Conservation (phyloP, 371 early-diverging fungal genomes). For the Mucor piriformis region DNA sequence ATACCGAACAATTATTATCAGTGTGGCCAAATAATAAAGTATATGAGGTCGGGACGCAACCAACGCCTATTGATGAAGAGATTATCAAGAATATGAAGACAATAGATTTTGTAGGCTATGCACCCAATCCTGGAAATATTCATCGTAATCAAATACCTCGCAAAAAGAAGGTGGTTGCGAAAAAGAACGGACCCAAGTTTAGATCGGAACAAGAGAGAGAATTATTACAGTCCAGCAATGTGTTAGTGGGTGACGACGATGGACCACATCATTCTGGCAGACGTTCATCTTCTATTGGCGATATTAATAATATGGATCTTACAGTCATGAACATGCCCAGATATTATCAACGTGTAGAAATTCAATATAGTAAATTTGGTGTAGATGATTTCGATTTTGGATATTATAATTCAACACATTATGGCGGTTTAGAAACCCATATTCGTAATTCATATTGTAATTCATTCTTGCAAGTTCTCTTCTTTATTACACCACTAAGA, state of each 20-base stretch:
- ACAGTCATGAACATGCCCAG: conserved; percentile 60
- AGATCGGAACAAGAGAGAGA: conserved; percentile 83
- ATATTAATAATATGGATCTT: conserved; percentile 33
- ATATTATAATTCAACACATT: conserved; percentile 84
- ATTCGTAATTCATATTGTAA: conserved; percentile 90
- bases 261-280: conserved; percentile 30
- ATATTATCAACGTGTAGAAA: conserved; percentile 78
- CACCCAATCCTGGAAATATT: conserved; percentile 78
- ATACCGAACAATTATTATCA: conserved; percentile 74
- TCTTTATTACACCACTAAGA: conserved; percentile 69
- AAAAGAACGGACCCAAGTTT: conserved; percentile 78
- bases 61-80: conserved; percentile 72
- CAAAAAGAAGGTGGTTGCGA: conserved; percentile 40
- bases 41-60: conserved; percentile 71
- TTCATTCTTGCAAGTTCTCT: conserved; percentile 84
- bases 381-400: conserved; percentile 98
- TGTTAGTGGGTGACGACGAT: conserved; percentile 32
- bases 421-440: conserved; percentile 90
- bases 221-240: conserved; percentile 47
- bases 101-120: conserved; percentile 91
- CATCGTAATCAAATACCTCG: conserved; percentile 78
- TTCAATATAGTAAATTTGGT: conserved; percentile 88
- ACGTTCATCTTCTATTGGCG: conserved; percentile 45
- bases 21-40: conserved; percentile 69
- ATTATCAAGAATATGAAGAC: conserved; percentile 79